Base-by-base conservation (phyloP, 192 early-diverging fungal genomes). In the Backusella macrospora region DNA sequence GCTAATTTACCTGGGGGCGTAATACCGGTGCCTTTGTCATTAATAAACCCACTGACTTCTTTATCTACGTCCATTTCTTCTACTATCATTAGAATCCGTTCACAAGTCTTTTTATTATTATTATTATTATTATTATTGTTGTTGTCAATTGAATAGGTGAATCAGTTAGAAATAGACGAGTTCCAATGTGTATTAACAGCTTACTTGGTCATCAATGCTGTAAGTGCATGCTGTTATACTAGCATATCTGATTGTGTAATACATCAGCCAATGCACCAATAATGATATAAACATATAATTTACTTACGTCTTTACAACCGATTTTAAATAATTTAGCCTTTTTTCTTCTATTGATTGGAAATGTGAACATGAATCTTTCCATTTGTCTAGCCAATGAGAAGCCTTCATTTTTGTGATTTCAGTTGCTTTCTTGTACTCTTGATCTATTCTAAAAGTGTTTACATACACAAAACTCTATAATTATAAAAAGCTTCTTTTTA, bases 131-230 rank as follows among this genome's bases (percentile, higher is more conserved):
- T 16, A n/a, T 16, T 52, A 6, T 52, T 44, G 44, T 66, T 16
- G n/a, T 16, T 52, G 2, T 52, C 18, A 16, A 18, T 4, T 52
- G 49, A 7, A 18, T 52, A 52, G 6, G 6, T 49, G 7, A 7
- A 52, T 16, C 6, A 15, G 21, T 47, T 14, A 1, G 46, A 16
- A 14, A 47, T 47, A 47, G 9, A 14, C 16, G 9, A 14, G 16
- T 47, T 47, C 16, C 23, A 12, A 39, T 39, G 1, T n/a, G 4
- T 12, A 37, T 39, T n/a, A 38, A 15, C 37, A 37, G 15, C n/a
- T 66, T 47, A 70, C 68, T 47, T 70, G 68, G 52, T 70, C 68
- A 34, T 70, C 68, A 29, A 70, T 34, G 46, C 18, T 29, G 39
- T 39, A 70, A 10, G 46, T 37, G 37, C 26, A 47, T 18, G 47